These are phyloP conservation scores for Cyclotella choctawhatcheeana DNA, from an alignment of 108 stramenopile genomes.

Conservation along the genomic window DNA sequence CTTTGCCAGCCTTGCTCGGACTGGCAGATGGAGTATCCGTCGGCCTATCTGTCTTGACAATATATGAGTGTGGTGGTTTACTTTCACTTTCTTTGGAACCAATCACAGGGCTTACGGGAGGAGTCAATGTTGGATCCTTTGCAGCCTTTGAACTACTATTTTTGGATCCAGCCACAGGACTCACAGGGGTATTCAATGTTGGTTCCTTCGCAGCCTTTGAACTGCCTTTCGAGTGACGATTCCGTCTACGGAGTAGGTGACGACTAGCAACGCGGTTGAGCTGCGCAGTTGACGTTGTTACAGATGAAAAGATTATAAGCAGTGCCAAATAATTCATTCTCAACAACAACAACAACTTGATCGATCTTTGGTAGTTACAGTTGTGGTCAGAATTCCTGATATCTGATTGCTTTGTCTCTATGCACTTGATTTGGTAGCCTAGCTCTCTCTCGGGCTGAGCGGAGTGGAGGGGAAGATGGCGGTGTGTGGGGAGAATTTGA, in stretches of 20 bases:
- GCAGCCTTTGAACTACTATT: background rate
- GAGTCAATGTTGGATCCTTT: background rate
- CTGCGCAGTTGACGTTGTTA: conserved; percentile 2
- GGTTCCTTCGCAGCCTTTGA: background rate
- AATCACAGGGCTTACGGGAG: background rate
- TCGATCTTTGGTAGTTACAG: too few species aligned
- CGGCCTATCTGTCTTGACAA: too few species aligned
- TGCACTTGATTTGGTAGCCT: too few species aligned
- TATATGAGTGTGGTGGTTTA: background rate
- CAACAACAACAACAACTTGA: too few species aligned
- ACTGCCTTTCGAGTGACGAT: background rate
- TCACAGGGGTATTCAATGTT: too few species aligned
- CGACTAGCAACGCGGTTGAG: conserved; percentile 7
- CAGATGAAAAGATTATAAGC: background rate
- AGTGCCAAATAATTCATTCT: too few species aligned
- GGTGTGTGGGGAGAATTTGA: too few species aligned
- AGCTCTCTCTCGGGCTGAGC: too few species aligned
- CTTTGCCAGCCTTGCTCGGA: conserved; percentile 4
- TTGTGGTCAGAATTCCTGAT: too few species aligned
- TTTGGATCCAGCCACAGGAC: background rate
- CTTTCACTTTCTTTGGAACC: background rate
- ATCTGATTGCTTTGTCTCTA: too few species aligned
- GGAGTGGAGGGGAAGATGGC: too few species aligned
- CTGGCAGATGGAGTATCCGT: background rate
- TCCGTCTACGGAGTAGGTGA: background rate